Base-by-base conservation (phyloP, 2,329 filamentous ascomycete species). In the Chaetothyriales sp. region DNA sequence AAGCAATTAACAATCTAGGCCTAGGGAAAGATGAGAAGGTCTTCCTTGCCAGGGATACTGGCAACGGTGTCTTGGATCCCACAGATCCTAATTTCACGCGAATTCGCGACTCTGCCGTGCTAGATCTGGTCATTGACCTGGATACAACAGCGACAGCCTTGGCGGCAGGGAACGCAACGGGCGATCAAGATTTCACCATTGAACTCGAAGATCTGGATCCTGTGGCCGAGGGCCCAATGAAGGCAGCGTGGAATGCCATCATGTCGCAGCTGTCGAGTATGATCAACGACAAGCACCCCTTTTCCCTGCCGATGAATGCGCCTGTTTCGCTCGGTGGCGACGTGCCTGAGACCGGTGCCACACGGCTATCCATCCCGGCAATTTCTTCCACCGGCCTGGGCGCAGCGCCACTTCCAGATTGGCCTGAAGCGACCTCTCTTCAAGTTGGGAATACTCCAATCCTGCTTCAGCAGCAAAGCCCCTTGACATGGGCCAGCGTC, bases 1-100 rank as follows among this genome's bases (percentile, higher is more conserved):
- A 85, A 52, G 84, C 85, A 45, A 82, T 95, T 56, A 89, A 87
- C 44, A 86, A 85, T 59, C 77, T 89, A 43, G 78, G 85, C 1
- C 73, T 98, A 2, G 90, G 90, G 3, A 83, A 85, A 47, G 88
- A 97, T 63, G 90, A 97, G 67, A 86, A 83, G 57, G 81, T 95
- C 18, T 86, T 86, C 64, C 78, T 97, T 57, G 77, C 84, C 46
- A 80, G 85, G 20, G 81, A 88, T 53, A 78, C 90, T 22, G 81
- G 88, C 25, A 80, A 84, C 52, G 83, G 86, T 58, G 77, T 89
- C 37, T 61, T 75, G 33, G 71, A 71, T 61, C 69, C 70, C 4
- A 78, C 80, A 19, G 90, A 95, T 66, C 86, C 89, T 13, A 83
- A 89, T 52, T 95, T 95, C 66, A 85, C 82, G 8, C 78, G 86